phyloP scores from a whole-genome alignment of 805 yeast genomes.

The Metschnikowia cubensis region DNA sequence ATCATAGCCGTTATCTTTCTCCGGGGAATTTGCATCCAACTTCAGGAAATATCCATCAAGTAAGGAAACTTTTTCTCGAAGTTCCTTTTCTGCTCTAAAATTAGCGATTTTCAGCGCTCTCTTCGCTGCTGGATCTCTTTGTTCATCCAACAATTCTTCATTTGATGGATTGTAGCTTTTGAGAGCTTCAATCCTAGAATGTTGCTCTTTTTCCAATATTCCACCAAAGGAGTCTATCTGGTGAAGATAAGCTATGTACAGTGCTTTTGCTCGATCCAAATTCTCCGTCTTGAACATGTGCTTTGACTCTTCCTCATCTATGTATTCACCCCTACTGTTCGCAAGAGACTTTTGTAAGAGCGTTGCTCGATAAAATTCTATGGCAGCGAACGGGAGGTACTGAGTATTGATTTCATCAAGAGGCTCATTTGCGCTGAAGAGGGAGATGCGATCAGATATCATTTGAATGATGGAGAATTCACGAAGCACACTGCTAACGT shows the following conservation, averaged over 20 bases:
- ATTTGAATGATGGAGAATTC: constrained; percentile 43
- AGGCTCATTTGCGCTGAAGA: constrained; percentile 71
- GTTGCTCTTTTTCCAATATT: constrained; percentile 37
- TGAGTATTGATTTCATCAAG: constrained; percentile 64
- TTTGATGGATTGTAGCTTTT: constrained; percentile 40
- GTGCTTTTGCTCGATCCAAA: constrained; percentile 32
- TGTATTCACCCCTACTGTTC: constrained; percentile 16
- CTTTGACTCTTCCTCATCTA: constrained; percentile 6
- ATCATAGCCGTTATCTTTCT: constrained; percentile 13
- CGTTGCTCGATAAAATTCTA: constrained; percentile 55
- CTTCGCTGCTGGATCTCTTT: constrained; percentile 38
- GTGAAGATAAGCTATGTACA: constrained; percentile 34
- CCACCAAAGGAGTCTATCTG: constrained; percentile 15
- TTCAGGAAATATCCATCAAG: constrained; percentile 29
- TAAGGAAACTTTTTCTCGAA: constrained; percentile 41
- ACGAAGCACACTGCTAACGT: constrained; percentile 34
- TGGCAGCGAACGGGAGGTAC: constrained; percentile 55
- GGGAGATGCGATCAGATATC: constrained; percentile 43
- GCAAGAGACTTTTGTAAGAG: constrained; percentile 18
- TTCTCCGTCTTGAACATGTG: constrained; percentile 21
- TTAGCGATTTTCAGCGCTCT: constrained; percentile 72
- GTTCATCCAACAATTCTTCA: constrained; percentile 26
- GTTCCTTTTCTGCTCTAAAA: constrained; percentile 55
- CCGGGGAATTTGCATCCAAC: neutral
- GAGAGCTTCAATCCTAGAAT: constrained; percentile 37